Conservation (phyloP, 2,329 filamentous ascomycete species). For the Exophiala sp. region DNA sequence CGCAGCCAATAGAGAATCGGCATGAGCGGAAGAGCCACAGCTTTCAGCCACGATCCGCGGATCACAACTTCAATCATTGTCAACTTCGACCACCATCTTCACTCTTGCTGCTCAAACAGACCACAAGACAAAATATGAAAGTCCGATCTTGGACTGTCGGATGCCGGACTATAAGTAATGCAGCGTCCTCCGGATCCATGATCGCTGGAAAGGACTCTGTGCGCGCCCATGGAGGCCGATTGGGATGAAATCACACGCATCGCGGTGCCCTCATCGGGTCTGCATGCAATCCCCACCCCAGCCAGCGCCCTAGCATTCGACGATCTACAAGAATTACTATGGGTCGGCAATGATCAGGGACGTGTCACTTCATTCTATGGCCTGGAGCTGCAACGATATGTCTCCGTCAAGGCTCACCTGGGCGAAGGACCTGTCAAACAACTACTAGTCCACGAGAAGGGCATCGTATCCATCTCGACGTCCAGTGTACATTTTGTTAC, state of each 20-base stretch:
- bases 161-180: constrained; percentile 7
- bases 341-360: constrained; percentile 91
- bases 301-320: constrained; percentile 86
- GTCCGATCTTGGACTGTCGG: neutral
- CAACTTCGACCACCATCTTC: neutral
- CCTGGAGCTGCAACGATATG: constrained; percentile 80
- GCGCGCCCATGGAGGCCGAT: constrained; percentile 44
- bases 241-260: constrained; percentile 71
- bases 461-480: constrained; percentile 78
- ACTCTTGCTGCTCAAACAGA: neutral
- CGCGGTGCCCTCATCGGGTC: constrained; percentile 71
- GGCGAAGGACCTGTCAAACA: constrained; percentile 79
- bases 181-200: constrained; percentile 14
- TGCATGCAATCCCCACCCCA: constrained; percentile 65
- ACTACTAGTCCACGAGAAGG: constrained; percentile 85
- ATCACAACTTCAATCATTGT: neutral
- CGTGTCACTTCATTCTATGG: constrained; percentile 86
- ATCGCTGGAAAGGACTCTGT: neutral
- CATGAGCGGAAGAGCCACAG: neutral
- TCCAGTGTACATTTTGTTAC: constrained; percentile 85
- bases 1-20: neutral
- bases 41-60: constrained; percentile 1
- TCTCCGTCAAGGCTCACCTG: constrained; percentile 78
- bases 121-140: neutral
- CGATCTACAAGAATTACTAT: constrained; percentile 80